Evolutionary conservation across 1,284 basidiomycete genomes (phyloP).

Genomic region (Ceratobasidium sp.): DNA sequence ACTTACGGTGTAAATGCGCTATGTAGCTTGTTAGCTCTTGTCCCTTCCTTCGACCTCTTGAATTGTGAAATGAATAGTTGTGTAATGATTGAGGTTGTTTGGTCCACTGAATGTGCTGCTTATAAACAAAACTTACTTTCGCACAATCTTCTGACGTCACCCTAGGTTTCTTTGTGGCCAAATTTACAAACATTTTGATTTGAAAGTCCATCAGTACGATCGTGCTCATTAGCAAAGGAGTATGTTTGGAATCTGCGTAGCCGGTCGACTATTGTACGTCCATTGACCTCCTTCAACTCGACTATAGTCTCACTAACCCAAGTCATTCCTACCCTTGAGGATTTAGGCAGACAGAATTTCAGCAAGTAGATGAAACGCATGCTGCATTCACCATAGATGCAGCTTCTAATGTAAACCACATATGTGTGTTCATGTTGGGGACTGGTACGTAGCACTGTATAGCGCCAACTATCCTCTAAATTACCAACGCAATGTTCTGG

Average conservation of each 20-base stretch:
- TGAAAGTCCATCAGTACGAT: no score
- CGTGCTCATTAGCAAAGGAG: neutral
- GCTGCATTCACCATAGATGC: slow-evolving; percentile 82
- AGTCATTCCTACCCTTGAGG: neutral
- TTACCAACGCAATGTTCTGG: slow-evolving; percentile 9
- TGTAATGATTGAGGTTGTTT: no score
- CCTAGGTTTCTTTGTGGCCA: no score
- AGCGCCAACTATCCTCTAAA: neutral
- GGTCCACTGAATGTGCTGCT: no score
- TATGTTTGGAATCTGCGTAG: slow-evolving; percentile 49
- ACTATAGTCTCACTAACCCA: neutral
- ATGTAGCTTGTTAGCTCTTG: neutral
- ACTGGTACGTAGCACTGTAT: slow-evolving; percentile 68
- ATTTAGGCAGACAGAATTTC: slow-evolving; percentile 69
- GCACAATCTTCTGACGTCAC: no score
- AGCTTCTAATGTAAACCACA: slow-evolving; percentile 85
- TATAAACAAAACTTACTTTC: no score
- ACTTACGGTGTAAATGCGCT: neutral
- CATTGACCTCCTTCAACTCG: neutral
- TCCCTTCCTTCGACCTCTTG: neutral
- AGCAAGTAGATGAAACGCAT: slow-evolving; percentile 86
- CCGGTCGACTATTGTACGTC: slow-evolving; percentile 47
- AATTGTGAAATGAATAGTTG: no score
- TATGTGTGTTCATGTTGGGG: slow-evolving; percentile 89
- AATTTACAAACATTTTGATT: no score